These are phyloP conservation scores for Cutaneotrichosporon arboriforme DNA, from an alignment of 1,284 basidiomycete genomes.

Conservation along the genomic window DNA sequence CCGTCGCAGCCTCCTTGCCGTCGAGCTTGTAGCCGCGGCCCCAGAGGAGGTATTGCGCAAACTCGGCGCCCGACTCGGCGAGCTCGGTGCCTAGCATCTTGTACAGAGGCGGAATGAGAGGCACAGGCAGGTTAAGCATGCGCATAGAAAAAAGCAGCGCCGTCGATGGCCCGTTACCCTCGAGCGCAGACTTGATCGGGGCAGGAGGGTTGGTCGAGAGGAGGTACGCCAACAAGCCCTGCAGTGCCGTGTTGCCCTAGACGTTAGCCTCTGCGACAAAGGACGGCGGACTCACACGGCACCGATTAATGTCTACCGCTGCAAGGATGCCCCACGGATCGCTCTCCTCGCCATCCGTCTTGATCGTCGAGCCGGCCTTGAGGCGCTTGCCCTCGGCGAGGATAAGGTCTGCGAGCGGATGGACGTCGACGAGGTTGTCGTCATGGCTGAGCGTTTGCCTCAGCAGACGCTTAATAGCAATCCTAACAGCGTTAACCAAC, in stretches of 20 bases:
- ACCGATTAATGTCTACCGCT: conserved; percentile 70
- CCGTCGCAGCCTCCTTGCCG: conserved; percentile 38
- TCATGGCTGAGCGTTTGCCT: conserved; percentile 77
- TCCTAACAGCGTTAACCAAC: conserved; percentile 32
- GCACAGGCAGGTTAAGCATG: conserved; percentile 85
- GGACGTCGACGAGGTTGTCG: conserved; percentile 62
- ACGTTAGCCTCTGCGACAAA: neutral
- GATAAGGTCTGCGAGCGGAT: conserved; percentile 71
- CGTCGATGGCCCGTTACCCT: conserved; percentile 29
- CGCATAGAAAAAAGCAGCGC: conserved; percentile 79
- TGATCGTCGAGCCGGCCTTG: conserved; percentile 70
- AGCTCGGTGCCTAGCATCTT: conserved; percentile 76
- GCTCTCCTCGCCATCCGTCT: conserved; percentile 80
- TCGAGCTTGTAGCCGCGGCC: conserved; percentile 46
- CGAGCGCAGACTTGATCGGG: conserved; percentile 32
- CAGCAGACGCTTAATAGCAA: conserved; percentile 74
- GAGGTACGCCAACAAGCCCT: conserved; percentile 65
- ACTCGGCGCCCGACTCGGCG: conserved; percentile 53
- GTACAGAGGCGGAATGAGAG: conserved; percentile 84
- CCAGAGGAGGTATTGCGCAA: conserved; percentile 45
- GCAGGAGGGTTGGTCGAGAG: conserved; percentile 51
- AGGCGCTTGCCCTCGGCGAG: conserved; percentile 54
- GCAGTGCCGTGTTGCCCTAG: conserved; percentile 66
- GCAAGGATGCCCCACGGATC: conserved; percentile 82
- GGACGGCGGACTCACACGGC: conserved; percentile 57